Evolutionary conservation across 1,284 basidiomycete genomes (phyloP).

Genomic region (Cutaneotrichosporon sp.): DNA sequence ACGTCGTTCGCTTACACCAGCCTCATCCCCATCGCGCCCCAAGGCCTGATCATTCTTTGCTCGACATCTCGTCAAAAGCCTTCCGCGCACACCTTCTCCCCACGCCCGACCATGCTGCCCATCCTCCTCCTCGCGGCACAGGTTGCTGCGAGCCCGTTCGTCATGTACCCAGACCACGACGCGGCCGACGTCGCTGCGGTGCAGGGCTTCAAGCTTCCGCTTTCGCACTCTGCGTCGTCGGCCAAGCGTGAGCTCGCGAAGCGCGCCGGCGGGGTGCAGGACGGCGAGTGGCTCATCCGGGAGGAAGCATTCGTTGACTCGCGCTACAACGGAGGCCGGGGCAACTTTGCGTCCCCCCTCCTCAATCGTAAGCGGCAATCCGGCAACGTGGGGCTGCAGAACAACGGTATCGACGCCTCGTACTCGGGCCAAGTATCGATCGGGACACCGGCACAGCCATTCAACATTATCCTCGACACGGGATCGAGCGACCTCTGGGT

Average conservation of each 20-base stretch:
- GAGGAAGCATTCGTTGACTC: slow-evolving; percentile 41
- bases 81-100: background rate
- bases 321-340: slow-evolving; percentile 38
- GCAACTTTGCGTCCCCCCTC: slow-evolving; percentile 25
- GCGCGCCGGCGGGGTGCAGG: slow-evolving; percentile 20
- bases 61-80: background rate
- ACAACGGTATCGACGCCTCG: slow-evolving; percentile 51
- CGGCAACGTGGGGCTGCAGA: slow-evolving; percentile 15
- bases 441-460: slow-evolving; percentile 56
- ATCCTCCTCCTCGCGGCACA: slow-evolving; percentile 20
- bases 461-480: slow-evolving; percentile 61
- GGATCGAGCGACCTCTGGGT: slow-evolving; percentile 61
- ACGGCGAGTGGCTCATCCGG: slow-evolving; percentile 35
- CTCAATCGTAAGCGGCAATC: slow-evolving; percentile 16
- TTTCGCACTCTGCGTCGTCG: slow-evolving; percentile 28
- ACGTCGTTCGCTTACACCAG: background rate
- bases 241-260: slow-evolving; percentile 30
- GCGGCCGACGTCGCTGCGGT: background rate
- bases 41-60: background rate
- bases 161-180: slow-evolving; percentile 13
- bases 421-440: slow-evolving; percentile 48
- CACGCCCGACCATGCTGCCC: slow-evolving; percentile 21
- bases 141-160: slow-evolving; percentile 16
- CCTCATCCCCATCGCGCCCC: background rate
- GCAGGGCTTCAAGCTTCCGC: slow-evolving; percentile 30